Evolutionary conservation across 495 filamentous ascomycete species (phyloP), one percentile per base, ranked within the genome.

Genomic region (Amorphotheca resinae): DNA sequence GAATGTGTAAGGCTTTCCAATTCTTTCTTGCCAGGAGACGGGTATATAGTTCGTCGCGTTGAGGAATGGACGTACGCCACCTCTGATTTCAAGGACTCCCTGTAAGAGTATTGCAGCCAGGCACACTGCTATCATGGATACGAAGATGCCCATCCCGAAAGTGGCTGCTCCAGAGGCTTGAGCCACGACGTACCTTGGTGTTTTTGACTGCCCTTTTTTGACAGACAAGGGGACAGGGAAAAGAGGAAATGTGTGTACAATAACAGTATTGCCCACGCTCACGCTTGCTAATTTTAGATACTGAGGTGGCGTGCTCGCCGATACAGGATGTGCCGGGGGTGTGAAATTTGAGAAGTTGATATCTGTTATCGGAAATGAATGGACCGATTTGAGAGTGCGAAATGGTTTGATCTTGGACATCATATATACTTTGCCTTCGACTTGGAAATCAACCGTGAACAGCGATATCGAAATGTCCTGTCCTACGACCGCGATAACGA

Each of bases 361-460:
- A 48, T 79, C 82, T 3, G 89, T 95, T 59, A 95, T 93, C 46
- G 85, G 79, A 35, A 81, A 73, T 1, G 82, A 75, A 58, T 95
- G 91, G 12, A 87, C 87, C 16, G 78, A 65, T 41, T 71, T 74
- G 42, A 91, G 62, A 22, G 73, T 76, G 11, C 72, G 66, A 58
- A 85, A 80, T 0, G 67, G 60, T 41, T 64, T 65, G 50, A 93
- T 69, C 23, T 71, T 65, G 26, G 65, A 44, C 31, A 79, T 60
- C 28, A 73, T 76, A 32, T 73, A 67, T 40, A 71, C 54, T 22
- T 51, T 57, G 30, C 48, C 56, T 20, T 64, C 51, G 25, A 58
- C 49, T 43, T 68, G 63, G 21, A 70, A 67, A 23, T 91, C 77
- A 28, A 94, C 56, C 2, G 82, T 86, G 54, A 82, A 76, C 25